Evolutionary conservation across 495 filamentous ascomycete genomes (phyloP).

Genomic region (Rhypophila decipiens): DNA sequence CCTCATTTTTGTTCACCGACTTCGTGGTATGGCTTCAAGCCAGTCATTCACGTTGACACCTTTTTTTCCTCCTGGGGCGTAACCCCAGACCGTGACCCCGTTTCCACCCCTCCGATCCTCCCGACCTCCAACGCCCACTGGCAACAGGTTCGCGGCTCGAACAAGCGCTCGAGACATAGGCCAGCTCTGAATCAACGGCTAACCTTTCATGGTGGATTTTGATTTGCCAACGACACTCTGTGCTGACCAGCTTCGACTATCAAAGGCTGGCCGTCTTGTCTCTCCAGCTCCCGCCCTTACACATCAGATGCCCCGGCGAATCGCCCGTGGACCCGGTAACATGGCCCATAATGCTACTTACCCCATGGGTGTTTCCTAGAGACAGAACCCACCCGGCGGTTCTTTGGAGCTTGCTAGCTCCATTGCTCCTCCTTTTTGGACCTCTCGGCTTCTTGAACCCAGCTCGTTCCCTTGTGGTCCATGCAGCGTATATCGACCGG

Average conservation of each 20-base stretch:
- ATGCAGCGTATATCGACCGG: slow-evolving; percentile 33
- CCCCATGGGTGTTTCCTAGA: neutral
- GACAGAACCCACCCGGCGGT: neutral
- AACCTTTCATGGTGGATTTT: slow-evolving; percentile 18
- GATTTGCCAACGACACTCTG: slow-evolving; percentile 21
- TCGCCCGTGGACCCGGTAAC: slow-evolving; percentile 20
- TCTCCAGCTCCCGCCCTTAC: neutral
- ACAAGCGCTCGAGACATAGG: slow-evolving; percentile 12
- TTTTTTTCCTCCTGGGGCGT: no score
- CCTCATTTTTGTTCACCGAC: slow-evolving; percentile 52
- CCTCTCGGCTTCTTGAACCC: slow-evolving; percentile 1
- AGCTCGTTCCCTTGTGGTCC: slow-evolving; percentile 20
- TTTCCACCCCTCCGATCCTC: neutral
- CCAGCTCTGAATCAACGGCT: slow-evolving; percentile 11
- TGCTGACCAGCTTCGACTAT: slow-evolving; percentile 3
- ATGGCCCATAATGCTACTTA: slow-evolving; percentile 11
- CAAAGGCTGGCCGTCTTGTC: slow-evolving; percentile 3
- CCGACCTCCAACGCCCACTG: no score
- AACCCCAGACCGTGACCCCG: slow-evolving; percentile 3
- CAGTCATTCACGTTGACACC: slow-evolving; percentile 34
- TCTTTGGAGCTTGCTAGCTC: neutral
- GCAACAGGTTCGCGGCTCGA: neutral
- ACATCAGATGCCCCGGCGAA: slow-evolving; percentile 19
- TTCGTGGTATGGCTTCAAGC: slow-evolving; percentile 49
- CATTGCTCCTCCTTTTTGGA: neutral